Evolutionary conservation across 352 stramenopile genomes (phyloP).

Genomic region (Pythium chondricola): DNA sequence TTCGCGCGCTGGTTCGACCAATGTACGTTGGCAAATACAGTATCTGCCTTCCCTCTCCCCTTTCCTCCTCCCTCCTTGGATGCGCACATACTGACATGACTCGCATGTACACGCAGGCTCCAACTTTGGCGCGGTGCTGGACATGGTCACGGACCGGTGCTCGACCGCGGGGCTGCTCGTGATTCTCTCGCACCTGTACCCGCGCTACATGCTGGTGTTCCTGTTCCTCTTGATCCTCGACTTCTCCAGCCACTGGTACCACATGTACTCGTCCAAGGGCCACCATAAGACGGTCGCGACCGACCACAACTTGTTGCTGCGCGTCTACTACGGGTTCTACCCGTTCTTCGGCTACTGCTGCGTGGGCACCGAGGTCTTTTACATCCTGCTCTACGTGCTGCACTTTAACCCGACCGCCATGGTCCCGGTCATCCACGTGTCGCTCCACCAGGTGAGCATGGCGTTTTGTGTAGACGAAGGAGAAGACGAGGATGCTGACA

Average conservation of each 20-base stretch:
- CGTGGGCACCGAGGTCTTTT: constrained; percentile 89
- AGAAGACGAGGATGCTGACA: not conserved
- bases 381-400: constrained; percentile 89
- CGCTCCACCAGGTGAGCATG: constrained; percentile 43
- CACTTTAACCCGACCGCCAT: constrained; percentile 66
- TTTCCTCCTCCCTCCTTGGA: not conserved
- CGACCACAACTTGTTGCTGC: constrained; percentile 92
- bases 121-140: constrained; percentile 92
- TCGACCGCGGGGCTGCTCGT: constrained; percentile 94
- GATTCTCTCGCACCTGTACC: constrained; percentile 91
- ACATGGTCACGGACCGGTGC: constrained; percentile 98
- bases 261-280: constrained; percentile 94
- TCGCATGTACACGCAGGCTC: constrained; percentile 44
- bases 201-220: constrained; percentile 72
- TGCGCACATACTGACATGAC: not conserved
- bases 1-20: constrained; percentile 96
- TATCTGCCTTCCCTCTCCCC: not conserved
- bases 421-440: constrained; percentile 45
- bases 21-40: too few species aligned
- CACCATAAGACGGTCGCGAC: constrained; percentile 94
- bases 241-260: constrained; percentile 97
- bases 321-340: constrained; percentile 91
- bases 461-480: not conserved
- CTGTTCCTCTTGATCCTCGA: constrained; percentile 93
- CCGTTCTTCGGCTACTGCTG: constrained; percentile 92